Evolutionary conservation across 2,329 filamentous ascomycete genomes (phyloP), one percentile per base, ranked within the genome.

Genomic region (Alternaria sp.): DNA sequence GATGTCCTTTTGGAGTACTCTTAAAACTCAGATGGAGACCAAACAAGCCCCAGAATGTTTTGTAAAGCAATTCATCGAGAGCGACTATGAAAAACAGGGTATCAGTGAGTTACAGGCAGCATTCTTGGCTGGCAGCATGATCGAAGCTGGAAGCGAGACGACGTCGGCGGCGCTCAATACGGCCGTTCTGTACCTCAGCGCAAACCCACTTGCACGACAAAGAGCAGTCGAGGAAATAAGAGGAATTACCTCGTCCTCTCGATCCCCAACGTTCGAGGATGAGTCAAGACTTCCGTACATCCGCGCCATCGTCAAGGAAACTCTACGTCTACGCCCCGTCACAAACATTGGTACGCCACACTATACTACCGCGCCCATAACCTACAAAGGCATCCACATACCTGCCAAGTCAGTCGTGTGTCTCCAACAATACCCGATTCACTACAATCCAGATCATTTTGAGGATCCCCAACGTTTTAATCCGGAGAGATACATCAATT

Each of bases 401-500:
- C 80, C 81, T 5, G 80, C 80, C 44, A 79, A 78, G 5, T 73
- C 77, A 5, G 49, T 80, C 2, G 69, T 82, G 1, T 63, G 66
- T 9, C 55, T 73, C 5, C 62, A 74, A 32, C 70, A 73, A 54
- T 74, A 73, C 43, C 65, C 72, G 2, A 71, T 75, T n/a, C 74
- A 76, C 61, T 74, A 83, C 57, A 74, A 83, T 36, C 70, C 79
- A 2, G 51, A 52, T 0, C 49, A 75, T 1, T 82, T 81, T 50
- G 59, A 69, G 0, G 68, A 80, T 3, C 80, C 81, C 0, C 66
- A 73, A 27, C 28, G 32, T 4, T 85, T 84, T 70, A 76, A 80
- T 2, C 83, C 83, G 0, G 79, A 81, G 18, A 76, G 83, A 0
- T 85, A 81, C 64, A 72, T 85, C 0, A 53, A 59, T 2, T 69